A percentile compares a stretch with the other conserved stretches of the same genome.
Evolutionary conservation across 768 basidiomycete species (phyloP).

Genomic region (Daedaleopsis sinensis): DNA sequence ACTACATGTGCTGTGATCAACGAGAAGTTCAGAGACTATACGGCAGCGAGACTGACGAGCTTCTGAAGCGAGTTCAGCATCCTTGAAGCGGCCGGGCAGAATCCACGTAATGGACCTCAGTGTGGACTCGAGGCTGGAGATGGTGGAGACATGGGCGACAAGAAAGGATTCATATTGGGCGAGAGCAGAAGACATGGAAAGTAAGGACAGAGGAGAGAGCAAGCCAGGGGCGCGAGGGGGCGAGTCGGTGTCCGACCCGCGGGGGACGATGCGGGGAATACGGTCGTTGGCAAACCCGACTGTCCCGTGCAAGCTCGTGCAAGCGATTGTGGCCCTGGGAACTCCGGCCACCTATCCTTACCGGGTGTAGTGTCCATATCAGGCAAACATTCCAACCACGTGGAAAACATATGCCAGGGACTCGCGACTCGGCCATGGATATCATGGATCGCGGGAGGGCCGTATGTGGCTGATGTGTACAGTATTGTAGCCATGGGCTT

Average conservation of each 20-base stretch:
- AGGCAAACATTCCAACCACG: background rate
- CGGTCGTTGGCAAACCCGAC: background rate
- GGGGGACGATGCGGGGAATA: conserved; percentile 13
- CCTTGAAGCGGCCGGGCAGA: conserved; percentile 94
- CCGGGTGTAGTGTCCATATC: conserved; percentile 8
- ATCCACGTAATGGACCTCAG: conserved; percentile 94
- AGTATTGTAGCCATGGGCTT: no score
- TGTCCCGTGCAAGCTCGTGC: no score
- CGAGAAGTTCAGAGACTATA: conserved; percentile 9
- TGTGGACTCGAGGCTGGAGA: conserved; percentile 87
- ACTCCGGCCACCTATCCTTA: conserved; percentile 9
- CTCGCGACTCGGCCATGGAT: background rate
- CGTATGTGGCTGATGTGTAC: no score
- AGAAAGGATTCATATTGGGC: conserved; percentile 83
- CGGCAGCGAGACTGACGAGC: conserved; percentile 63
- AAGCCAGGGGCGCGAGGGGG: background rate
- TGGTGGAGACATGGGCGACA: conserved; percentile 81
- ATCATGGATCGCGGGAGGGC: background rate
- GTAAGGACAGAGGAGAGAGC: conserved; percentile 18
- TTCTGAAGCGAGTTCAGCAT: conserved; percentile 95
- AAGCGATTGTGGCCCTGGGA: conserved; percentile 17
- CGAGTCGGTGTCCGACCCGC: conserved; percentile 20
- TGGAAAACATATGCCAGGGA: background rate
- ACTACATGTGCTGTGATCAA: conserved; percentile 50
- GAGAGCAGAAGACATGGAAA: conserved; percentile 61